These are phyloP conservation scores for Aspergillus texensis DNA, from an alignment of 2,329 filamentous ascomycete genomes.

Conservation along the genomic window DNA sequence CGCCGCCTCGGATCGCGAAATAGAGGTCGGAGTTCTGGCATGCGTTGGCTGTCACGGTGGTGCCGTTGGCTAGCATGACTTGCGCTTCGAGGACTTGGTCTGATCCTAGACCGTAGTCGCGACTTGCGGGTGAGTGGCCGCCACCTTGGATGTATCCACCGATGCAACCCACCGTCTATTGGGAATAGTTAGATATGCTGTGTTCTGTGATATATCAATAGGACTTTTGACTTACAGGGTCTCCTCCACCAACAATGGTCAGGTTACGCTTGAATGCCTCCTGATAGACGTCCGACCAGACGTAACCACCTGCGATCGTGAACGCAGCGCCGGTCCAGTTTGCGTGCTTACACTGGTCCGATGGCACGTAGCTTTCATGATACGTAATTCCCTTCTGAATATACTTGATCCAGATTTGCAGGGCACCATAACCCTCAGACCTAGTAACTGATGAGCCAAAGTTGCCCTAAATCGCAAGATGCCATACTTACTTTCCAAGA, in stretches of 20 bases:
- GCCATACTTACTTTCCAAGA: conserved; percentile 12
- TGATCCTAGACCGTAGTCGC: conserved; percentile 46
- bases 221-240: conserved; percentile 14
- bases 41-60: conserved; percentile 36
- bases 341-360: conserved; percentile 34
- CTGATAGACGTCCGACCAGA: conserved; percentile 29
- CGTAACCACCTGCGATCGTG: conserved; percentile 30
- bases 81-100: conserved; percentile 50
- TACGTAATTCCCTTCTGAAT: conserved; percentile 32
- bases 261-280: conserved; percentile 28
- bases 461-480: not conserved
- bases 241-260: conserved; percentile 35
- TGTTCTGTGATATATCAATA: not conserved
- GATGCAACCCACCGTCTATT: conserved; percentile 23
- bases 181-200: not conserved
- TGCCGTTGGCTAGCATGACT: conserved; percentile 44
- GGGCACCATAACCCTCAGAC: conserved; percentile 31
- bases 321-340: conserved; percentile 38
- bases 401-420: conserved; percentile 36
- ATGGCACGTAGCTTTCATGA: conserved; percentile 28
- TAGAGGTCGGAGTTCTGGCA: conserved; percentile 35
- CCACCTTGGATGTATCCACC: conserved; percentile 47
- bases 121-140: conserved; percentile 44
- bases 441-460: conserved; percentile 11
- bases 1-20: conserved; percentile 45